A percentile compares a stretch with the other conserved stretches of the same genome.
Conservation (phyloP, 2,329 filamentous ascomycete genomes). For the Aspergillus texensis region DNA sequence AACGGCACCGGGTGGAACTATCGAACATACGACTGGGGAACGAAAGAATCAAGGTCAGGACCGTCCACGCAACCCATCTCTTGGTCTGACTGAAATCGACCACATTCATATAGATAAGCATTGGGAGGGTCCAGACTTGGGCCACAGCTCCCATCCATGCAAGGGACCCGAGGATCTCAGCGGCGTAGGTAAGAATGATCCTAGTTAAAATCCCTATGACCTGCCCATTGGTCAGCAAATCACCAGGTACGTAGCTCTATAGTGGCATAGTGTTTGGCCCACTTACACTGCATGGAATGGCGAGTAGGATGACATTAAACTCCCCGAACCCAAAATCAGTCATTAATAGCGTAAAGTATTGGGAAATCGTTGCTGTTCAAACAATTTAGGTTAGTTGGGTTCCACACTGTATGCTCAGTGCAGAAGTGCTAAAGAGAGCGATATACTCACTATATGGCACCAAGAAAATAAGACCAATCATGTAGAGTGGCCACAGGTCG, state of each 20-base stretch:
- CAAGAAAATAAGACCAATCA: slow-evolving; percentile 47
- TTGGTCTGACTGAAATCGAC: slow-evolving; percentile 48
- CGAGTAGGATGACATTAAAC: slow-evolving; percentile 61
- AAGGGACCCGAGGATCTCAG: slow-evolving; percentile 49
- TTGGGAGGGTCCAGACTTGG: slow-evolving; percentile 56
- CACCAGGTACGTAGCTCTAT: not conserved
- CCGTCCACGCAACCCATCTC: slow-evolving; percentile 55
- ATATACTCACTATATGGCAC: slow-evolving; percentile 29
- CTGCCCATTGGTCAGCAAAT: slow-evolving; percentile 14
- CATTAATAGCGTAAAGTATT: slow-evolving; percentile 39
- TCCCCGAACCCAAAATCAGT: slow-evolving; percentile 58
- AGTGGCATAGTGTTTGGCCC: slow-evolving; percentile 25
- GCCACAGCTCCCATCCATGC: slow-evolving; percentile 55
- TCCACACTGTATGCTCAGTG: not conserved
- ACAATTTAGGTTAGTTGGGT: not conserved
- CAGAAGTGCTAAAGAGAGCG: not conserved
- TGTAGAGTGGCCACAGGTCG: slow-evolving; percentile 58
- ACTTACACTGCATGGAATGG: slow-evolving; percentile 53
- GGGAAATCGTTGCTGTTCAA: slow-evolving; percentile 21
- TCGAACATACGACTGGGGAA: slow-evolving; percentile 50
- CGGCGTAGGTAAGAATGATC: slow-evolving; percentile 30
- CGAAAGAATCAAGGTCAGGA: slow-evolving; percentile 56
- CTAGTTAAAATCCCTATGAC: slow-evolving; percentile 17
- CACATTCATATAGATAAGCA: slow-evolving; percentile 55
- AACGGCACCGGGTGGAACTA: too few species aligned